Base-by-base conservation (phyloP, 305 asterid genomes). In the Rubia balearica region DNA sequence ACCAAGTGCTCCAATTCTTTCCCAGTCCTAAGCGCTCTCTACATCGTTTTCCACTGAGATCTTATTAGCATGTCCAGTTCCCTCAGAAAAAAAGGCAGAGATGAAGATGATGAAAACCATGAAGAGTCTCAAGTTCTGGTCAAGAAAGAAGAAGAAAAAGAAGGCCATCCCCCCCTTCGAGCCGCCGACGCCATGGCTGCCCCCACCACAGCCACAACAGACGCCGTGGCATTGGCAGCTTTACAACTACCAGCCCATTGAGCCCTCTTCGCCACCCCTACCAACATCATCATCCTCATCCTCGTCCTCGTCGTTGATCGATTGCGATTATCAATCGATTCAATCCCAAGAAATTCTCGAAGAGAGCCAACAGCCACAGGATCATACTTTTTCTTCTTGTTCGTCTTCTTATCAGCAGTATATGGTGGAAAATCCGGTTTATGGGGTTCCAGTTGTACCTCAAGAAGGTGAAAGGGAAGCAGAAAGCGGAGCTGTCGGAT, bases 201-300 rank as follows among this genome's bases (percentile, higher is more conserved):
- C n/a, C n/a, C n/a, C n/a, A n/a, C n/a, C n/a, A n/a, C n/a, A n/a
- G n/a, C n/a, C 73, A 0, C 84, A 83, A 5, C 76, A 83, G 13
- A 70, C 78, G 56, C 72, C 74, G 3, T 61, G 61, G 61, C 73
- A 77, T 33, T 65, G 43, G 41, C 71, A 72, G 51, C 68, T 9
- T n/a, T n/a, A 64, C 68, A 79, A 70, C 14, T 80, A 75, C 68
- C 78, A 72, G 70, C 79, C 87, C 4, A 73, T 79, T 70, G 80
- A 81, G 77, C 95, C 96, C 2, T 87, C 93, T 1, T 91, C 96
- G 56, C 96, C 96, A 4, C 94, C 94, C 0, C 49, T 89, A 73
- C 94, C 94, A 30, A 2, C 41, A 68, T 49, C 71, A 48, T 67
- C 71, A 11, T 67, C 71, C 5, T 68, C 71, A 7, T 40, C 43